These are phyloP conservation scores for Cystofilobasidium capitatum DNA, from an alignment of 768 basidiomycete species.

Conservation along the genomic window DNA sequence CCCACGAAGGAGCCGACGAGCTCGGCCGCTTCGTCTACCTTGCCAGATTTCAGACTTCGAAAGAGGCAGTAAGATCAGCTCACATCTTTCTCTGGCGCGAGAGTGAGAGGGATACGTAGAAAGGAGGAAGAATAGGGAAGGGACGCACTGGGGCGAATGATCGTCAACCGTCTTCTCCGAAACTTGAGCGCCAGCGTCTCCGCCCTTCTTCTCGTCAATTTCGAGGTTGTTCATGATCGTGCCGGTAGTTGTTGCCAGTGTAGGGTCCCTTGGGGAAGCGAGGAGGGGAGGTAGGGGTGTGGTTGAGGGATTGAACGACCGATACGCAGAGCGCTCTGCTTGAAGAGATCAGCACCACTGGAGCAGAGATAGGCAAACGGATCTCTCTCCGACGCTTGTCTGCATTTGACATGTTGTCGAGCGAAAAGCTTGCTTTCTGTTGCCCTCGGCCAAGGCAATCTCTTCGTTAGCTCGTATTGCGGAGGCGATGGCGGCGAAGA, in stretches of 20 bases:
- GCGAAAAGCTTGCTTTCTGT: too few relatives aligned
- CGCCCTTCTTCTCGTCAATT: slow-evolving; percentile 14
- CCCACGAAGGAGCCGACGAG: slow-evolving; percentile 33
- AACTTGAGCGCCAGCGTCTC: neutral
- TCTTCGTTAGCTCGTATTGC: too few relatives aligned
- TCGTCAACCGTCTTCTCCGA: slow-evolving; percentile 2
- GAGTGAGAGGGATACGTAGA: neutral
- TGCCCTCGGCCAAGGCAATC: too few relatives aligned
- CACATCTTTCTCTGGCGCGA: too few relatives aligned
- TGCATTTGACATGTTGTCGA: too few relatives aligned
- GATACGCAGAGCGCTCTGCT: too few relatives aligned
- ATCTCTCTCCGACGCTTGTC: too few relatives aligned
- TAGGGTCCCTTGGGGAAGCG: too few relatives aligned
- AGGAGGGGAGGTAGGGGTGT: neutral
- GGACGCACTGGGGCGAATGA: slow-evolving; percentile 1
- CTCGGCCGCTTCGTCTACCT: slow-evolving; percentile 28
- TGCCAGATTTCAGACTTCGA: neutral
- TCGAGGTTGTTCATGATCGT: neutral
- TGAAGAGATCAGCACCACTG: too few relatives aligned
- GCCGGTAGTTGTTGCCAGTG: neutral
- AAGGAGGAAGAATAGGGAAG: neutral
- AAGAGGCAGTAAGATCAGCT: neutral
- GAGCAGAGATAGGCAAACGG: too few relatives aligned
- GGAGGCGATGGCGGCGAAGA: too few relatives aligned
- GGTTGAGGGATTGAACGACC: too few relatives aligned